phyloP scores from a whole-genome alignment of 805 yeast species.

The Scheffersomyces spartinae region DNA sequence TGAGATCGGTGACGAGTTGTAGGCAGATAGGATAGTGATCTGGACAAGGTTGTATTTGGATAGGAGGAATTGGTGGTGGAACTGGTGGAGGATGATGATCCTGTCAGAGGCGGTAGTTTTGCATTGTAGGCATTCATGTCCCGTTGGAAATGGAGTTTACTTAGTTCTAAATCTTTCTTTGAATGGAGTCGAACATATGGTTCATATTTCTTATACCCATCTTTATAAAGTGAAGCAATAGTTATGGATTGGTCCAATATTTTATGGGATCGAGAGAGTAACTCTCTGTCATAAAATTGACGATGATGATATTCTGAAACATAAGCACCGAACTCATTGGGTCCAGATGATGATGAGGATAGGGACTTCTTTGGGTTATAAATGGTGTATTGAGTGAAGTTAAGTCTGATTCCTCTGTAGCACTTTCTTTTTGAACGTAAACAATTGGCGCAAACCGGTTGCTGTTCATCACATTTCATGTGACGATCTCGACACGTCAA shows the following conservation, averaged over 20 bases:
- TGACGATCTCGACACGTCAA: slow-evolving; percentile 34
- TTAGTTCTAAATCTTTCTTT: slow-evolving; percentile 17
- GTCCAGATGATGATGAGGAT: too few species aligned
- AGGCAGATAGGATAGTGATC: too few species aligned
- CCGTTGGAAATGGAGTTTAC: slow-evolving; percentile 17
- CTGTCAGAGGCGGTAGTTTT: slow-evolving; percentile 6
- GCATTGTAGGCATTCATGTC: slow-evolving; percentile 10
- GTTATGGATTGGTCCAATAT: slow-evolving; percentile 34
- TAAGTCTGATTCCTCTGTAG: slow-evolving; percentile 28
- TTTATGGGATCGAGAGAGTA: too few species aligned
- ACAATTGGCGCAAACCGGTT: slow-evolving; percentile 33
- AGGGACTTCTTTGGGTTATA: slow-evolving; percentile 23
- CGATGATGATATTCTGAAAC: too few species aligned
- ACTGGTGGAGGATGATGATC: neutral
- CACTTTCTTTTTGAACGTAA: slow-evolving; percentile 29
- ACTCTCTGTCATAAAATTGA: too few species aligned
- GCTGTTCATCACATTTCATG: slow-evolving; percentile 35
- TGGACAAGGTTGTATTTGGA: slow-evolving; percentile 1
- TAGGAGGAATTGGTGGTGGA: slow-evolving; percentile 1
- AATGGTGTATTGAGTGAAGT: slow-evolving; percentile 29
- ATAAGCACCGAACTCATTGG: too few species aligned
- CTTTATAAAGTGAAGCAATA: slow-evolving; percentile 25
- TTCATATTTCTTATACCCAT: slow-evolving; percentile 19
- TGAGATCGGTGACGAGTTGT: too few species aligned
- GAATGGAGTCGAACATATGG: slow-evolving; percentile 21